A percentile compares a stretch with the other conserved stretches of the same genome.
These are phyloP conservation scores for Novymonas esmeraldas DNA, from an alignment of 208 protist genomes.

Conservation along the genomic window DNA sequence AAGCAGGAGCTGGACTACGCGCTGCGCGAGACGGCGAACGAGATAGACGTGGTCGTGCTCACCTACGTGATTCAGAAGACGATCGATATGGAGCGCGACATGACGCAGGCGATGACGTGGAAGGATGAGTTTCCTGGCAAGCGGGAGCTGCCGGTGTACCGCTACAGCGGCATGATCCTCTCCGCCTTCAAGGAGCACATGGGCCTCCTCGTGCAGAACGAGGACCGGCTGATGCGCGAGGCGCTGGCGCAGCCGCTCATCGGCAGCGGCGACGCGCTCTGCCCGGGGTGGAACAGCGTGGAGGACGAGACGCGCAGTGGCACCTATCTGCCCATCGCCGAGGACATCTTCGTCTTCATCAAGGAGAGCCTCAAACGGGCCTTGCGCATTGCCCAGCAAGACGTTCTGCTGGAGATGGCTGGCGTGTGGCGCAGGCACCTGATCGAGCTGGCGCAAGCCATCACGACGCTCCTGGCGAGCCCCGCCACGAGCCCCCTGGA, in stretches of 20 bases:
- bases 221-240: slow-evolving; percentile 85
- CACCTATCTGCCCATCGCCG: slow-evolving; percentile 72
- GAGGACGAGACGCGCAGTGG: slow-evolving; percentile 60
- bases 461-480: slow-evolving; percentile 41
- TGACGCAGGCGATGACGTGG: slow-evolving; percentile 83
- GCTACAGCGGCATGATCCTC: slow-evolving; percentile 84
- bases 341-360: slow-evolving; percentile 93
- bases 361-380: slow-evolving; percentile 87
- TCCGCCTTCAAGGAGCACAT: slow-evolving; percentile 87
- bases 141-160: slow-evolving; percentile 70
- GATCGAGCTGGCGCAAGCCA: slow-evolving; percentile 48
- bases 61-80: slow-evolving; percentile 93
- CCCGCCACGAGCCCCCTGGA: slow-evolving; percentile 51
- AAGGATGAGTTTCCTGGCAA: slow-evolving; percentile 70
- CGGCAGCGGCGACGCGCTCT: slow-evolving; percentile 75
- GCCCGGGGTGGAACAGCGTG: slow-evolving; percentile 70
- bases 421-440: slow-evolving; percentile 84
- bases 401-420: slow-evolving; percentile 88
- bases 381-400: slow-evolving; percentile 82
- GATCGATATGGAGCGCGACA: slow-evolving; percentile 92
- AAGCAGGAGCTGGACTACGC: slow-evolving; percentile 87
- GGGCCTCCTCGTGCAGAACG: slow-evolving; percentile 78
- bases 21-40: slow-evolving; percentile 56
- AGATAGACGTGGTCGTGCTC: slow-evolving; percentile 90
- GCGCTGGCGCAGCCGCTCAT: slow-evolving; percentile 82